A percentile compares a stretch with the other conserved stretches of the same genome.
Evolutionary conservation across 108 stramenopile species (phyloP).

Genomic region (Phaeodactylum tricornutum): DNA sequence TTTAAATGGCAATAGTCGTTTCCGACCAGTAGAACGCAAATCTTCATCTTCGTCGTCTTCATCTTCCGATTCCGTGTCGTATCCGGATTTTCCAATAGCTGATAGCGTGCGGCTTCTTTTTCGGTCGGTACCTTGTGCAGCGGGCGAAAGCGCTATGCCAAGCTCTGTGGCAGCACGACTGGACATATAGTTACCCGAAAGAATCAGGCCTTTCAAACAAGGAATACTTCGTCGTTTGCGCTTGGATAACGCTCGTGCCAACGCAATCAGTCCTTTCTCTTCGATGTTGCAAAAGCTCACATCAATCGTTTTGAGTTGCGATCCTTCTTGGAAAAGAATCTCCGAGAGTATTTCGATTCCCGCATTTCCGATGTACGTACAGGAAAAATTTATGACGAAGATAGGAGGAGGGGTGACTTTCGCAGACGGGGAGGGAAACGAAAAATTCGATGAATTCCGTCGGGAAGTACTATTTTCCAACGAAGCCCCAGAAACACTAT

Average conservation of each 20-base stretch:
- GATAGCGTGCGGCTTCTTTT: constrained; percentile 6
- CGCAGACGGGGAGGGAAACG: neutral
- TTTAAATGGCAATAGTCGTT: no score
- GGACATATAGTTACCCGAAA: constrained; percentile 65
- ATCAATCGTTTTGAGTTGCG: constrained; percentile 58
- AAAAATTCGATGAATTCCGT: neutral
- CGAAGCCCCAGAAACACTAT: neutral
- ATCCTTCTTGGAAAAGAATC: constrained; percentile 33
- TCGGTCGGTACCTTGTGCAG: constrained; percentile 8
- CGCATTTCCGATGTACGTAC: constrained; percentile 62
- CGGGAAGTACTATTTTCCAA: neutral
- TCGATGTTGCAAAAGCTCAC: constrained; percentile 68
- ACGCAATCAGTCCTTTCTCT: constrained; percentile 37
- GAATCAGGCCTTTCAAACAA: constrained; percentile 46
- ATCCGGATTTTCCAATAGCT: neutral
- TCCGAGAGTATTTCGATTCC: constrained; percentile 60
- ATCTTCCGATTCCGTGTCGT: constrained; percentile 26
- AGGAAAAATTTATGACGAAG: constrained; percentile 67
- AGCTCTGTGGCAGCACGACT: constrained; percentile 42
- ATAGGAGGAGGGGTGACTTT: constrained; percentile 29
- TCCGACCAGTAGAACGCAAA: neutral
- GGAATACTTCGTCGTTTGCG: constrained; percentile 37
- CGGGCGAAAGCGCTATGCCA: constrained; percentile 58
- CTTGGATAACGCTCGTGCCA: constrained; percentile 39
- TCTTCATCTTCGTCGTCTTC: constrained; percentile 23